phyloP scores from a whole-genome alignment of 192 early-diverging fungal species.

The Ramicandelaber brevisporus region DNA sequence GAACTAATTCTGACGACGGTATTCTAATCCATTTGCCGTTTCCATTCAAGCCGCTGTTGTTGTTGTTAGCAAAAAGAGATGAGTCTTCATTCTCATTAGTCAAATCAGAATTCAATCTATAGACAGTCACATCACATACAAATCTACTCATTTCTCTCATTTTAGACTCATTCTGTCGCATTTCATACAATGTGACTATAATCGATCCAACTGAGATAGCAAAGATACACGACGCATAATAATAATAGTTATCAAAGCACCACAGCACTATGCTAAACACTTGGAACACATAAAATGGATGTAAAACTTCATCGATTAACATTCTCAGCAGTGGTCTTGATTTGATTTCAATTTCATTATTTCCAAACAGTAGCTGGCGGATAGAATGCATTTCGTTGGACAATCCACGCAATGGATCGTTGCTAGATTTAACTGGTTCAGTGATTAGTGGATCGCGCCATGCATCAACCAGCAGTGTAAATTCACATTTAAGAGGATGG shows the following conservation, averaged over 20 bases:
- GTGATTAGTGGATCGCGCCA: too few relatives aligned
- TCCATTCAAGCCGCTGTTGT: too few relatives aligned
- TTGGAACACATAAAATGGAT: slow-evolving; percentile 69
- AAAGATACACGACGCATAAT: slow-evolving; percentile 83
- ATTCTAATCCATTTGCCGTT: slow-evolving; percentile 17
- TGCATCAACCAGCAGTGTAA: too few relatives aligned
- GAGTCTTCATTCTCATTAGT: background rate
- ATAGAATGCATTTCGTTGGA: slow-evolving; percentile 19
- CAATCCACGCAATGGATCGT: too few relatives aligned
- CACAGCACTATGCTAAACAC: slow-evolving; percentile 48
- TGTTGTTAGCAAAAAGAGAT: too few relatives aligned
- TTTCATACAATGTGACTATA: slow-evolving; percentile 51
- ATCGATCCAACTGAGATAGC: slow-evolving; percentile 62
- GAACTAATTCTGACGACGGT: slow-evolving; percentile 61
- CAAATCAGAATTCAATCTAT: slow-evolving; percentile 20
- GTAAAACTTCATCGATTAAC: slow-evolving; percentile 42
- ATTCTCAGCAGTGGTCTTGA: slow-evolving; percentile 30
- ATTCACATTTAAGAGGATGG: too few relatives aligned
- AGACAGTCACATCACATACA: slow-evolving; percentile 47
- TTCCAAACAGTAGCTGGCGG: slow-evolving; percentile 38
- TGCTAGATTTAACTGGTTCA: too few relatives aligned
- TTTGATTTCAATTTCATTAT: slow-evolving; percentile 44
- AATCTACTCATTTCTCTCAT: slow-evolving; percentile 78
- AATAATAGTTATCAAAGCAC: slow-evolving; percentile 82
- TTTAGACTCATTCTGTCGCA: slow-evolving; percentile 30